phyloP scores from a whole-genome alignment of 495 filamentous ascomycete genomes.

The Aspergillus homomorphus region DNA sequence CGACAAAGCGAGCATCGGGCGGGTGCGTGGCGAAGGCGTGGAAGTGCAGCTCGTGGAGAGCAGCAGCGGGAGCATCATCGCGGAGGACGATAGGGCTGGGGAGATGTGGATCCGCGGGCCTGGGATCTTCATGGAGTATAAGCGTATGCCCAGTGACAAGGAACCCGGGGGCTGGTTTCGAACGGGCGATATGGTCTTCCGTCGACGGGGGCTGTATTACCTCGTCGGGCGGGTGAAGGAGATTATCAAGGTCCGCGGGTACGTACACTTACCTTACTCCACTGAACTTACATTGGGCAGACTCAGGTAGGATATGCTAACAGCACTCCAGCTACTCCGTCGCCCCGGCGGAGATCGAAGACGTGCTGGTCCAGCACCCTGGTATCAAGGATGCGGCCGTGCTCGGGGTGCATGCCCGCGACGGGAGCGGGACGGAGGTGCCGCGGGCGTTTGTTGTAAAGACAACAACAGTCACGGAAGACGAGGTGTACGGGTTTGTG shows the following conservation, averaged over 20 bases:
- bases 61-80: conserved; percentile 39
- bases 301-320: conserved; percentile 39
- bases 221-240: conserved; percentile 75
- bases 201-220: conserved; percentile 51
- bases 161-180: conserved; percentile 64
- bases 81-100: conserved; percentile 40
- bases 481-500: conserved; percentile 59
- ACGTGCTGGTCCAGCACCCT: conserved; percentile 63
- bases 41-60: conserved; percentile 49
- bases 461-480: conserved; percentile 40
- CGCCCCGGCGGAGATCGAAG: conserved; percentile 80
- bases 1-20: conserved; percentile 52
- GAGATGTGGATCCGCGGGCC: conserved; percentile 48
- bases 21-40: conserved; percentile 58
- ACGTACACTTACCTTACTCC: conserved; percentile 9
- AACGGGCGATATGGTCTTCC: conserved; percentile 69
- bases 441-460: conserved; percentile 70
- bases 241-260: conserved; percentile 63
- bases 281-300: background rate
- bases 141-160: conserved; percentile 29
- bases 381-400: conserved; percentile 71
- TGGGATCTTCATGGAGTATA: conserved; percentile 29
- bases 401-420: conserved; percentile 55
- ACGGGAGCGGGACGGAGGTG: conserved; percentile 52
- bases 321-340: conserved; percentile 37